Evolutionary conservation across 179 eudicot species (phyloP).

Genomic region (Spinacia oleracea): DNA sequence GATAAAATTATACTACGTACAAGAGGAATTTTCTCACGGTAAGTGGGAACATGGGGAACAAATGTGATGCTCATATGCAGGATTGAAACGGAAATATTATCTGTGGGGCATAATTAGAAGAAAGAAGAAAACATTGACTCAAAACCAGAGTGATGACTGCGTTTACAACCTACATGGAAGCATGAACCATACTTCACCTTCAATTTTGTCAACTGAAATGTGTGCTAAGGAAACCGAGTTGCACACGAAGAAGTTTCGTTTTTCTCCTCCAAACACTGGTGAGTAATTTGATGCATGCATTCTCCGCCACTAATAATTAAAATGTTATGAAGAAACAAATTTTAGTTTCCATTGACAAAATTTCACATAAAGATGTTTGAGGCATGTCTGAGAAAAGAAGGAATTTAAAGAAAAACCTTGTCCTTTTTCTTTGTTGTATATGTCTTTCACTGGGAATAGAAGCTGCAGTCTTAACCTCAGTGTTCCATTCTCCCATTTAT

Average conservation of each 20-base stretch:
- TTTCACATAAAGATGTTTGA: background rate
- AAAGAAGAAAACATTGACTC: slow-evolving; percentile 23
- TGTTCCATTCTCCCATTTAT: background rate
- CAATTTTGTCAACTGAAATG: slow-evolving; percentile 11
- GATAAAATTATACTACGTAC: background rate
- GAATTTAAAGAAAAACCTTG: background rate
- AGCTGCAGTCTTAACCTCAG: background rate
- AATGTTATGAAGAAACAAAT: background rate
- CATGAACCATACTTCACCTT: slow-evolving; percentile 8
- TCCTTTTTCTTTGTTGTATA: background rate
- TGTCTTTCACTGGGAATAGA: background rate
- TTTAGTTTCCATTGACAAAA: background rate
- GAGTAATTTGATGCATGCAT: background rate
- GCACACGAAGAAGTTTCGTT: background rate
- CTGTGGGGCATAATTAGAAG: slow-evolving; percentile 35
- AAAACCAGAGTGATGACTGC: slow-evolving; percentile 11
- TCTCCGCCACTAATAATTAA: background rate
- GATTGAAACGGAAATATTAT: slow-evolving; percentile 30
- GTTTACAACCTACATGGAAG: slow-evolving; percentile 19
- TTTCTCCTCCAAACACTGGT: background rate
- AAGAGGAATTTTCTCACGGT: background rate
- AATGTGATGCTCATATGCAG: slow-evolving; percentile 24
- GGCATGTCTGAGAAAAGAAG: background rate
- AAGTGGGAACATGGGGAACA: background rate
- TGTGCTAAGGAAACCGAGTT: slow-evolving; percentile 2